A percentile compares a stretch with the other conserved stretches of the same genome.
These are phyloP conservation scores for Atalantia buxifolia DNA, from an alignment of 345 rosid genomes.

Conservation along the genomic window DNA sequence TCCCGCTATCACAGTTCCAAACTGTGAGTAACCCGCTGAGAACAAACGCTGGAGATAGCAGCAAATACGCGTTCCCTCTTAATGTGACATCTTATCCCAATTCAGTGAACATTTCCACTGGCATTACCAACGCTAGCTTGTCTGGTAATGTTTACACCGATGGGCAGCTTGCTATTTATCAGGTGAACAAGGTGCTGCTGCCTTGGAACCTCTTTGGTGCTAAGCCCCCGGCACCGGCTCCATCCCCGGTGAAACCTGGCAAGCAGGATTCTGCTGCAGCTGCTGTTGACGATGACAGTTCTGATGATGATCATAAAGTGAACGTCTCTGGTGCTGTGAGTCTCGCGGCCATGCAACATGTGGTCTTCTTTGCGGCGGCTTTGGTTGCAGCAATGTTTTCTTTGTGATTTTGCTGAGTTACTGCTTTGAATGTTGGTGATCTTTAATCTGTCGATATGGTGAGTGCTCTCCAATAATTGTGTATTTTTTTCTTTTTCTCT, in stretches of 20 bases:
- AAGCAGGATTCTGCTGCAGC: constrained; percentile 20
- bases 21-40: constrained; percentile 39
- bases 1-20: constrained; percentile 32
- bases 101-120: constrained; percentile 41
- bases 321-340: constrained; percentile 4
- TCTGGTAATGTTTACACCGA: constrained; percentile 28
- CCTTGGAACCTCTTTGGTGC: constrained; percentile 35
- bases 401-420: not conserved
- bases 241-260: constrained; percentile 24
- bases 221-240: constrained; percentile 33
- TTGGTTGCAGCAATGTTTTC: constrained; percentile 1
- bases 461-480: not conserved
- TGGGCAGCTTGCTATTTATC: constrained; percentile 38
- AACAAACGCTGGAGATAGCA: constrained; percentile 36
- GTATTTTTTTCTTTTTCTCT: not conserved
- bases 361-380: constrained; percentile 1
- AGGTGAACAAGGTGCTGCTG: constrained; percentile 41
- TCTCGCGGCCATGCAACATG: not conserved
- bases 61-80: constrained; percentile 19
- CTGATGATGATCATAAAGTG: not conserved
- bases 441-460: not conserved
- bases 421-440: not conserved
- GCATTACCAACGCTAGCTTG: constrained; percentile 34
- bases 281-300: constrained; percentile 14
- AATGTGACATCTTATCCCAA: constrained; percentile 25